Evolutionary conservation across 306 rosid species (phyloP).

Genomic region (Acacia melanoxylon): DNA sequence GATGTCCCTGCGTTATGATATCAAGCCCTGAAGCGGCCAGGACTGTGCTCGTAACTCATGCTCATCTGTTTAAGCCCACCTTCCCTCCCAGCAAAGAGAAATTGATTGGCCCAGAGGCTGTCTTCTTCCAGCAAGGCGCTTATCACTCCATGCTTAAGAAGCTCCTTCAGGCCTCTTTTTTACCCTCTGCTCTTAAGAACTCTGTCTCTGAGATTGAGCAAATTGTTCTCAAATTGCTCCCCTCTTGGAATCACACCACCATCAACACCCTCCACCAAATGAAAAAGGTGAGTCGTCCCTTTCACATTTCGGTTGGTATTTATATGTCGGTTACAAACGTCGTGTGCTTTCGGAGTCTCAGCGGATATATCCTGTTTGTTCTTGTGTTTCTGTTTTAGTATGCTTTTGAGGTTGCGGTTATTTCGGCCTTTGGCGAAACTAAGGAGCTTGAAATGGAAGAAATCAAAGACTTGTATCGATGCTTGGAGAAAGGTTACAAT

Average conservation of each 20-base stretch:
- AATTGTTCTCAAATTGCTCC: constrained; percentile 54
- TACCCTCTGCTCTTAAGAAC: constrained; percentile 55
- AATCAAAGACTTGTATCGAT: constrained; percentile 58
- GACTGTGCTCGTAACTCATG: constrained; percentile 64
- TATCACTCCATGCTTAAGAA: constrained; percentile 76
- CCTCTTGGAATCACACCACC: constrained; percentile 58
- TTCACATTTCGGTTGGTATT: not conserved
- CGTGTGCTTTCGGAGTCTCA: not conserved
- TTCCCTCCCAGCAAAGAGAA: constrained; percentile 91
- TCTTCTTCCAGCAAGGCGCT: constrained; percentile 82
- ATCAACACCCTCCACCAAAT: constrained; percentile 81
- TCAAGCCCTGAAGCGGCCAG: constrained; percentile 77
- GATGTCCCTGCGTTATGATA: constrained; percentile 90
- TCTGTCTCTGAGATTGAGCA: constrained; percentile 67
- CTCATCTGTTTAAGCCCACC: constrained; percentile 79
- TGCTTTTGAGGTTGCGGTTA: constrained; percentile 89
- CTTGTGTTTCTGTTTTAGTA: constrained; percentile 41
- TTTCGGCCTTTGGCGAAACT: constrained; percentile 68
- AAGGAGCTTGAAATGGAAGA: constrained; percentile 58
- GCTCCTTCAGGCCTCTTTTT: constrained; percentile 60
- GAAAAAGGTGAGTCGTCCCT: constrained; percentile 57
- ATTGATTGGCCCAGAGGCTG: constrained; percentile 79
- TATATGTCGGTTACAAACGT: not conserved
- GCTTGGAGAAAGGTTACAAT: constrained; percentile 87
- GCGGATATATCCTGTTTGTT: not conserved